Evolutionary conservation across 805 yeast genomes (phyloP), one percentile per base, ranked within the genome.

Genomic region (Metahyphopichia silvanorum): DNA sequence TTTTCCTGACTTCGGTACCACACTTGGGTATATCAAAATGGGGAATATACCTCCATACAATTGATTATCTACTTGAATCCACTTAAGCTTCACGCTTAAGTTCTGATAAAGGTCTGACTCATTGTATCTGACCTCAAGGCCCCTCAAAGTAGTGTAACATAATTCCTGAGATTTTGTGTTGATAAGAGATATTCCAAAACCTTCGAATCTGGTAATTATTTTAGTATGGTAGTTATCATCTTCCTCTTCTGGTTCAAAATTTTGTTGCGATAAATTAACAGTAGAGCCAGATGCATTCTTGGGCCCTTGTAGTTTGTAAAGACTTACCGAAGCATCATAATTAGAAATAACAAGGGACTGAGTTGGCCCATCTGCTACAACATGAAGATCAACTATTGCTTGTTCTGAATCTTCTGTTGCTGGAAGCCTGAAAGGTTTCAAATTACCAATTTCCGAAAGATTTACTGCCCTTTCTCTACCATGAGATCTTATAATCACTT

Each of bases 1-100:
- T 42, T 76, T 76, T 4, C 82, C 77, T 0, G 86, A 80, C 48
- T 86, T 85, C 2, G 96, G 95, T 29, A 93, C 76, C 7, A 86
- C 88, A 2, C 88, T 82, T 4, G 99, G 99, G 53, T 86, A 94
- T 7, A 93, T 43, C 9, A 93, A 67, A 34, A 89, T 91, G 2
- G 97, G 97, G 60, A 74, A 93, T 1, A 82, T 74, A 9, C 95
- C 85, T 3, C 96, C 95, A 48, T 79, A 86, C 29, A 91, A 60
- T 53, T 88, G 96, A 49, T 93, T 91, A 55, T 93, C 98, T 29
- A 91, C 70, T 57, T 93, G 99, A 20, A 93, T 65, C 98, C 98
- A 94, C 51, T 91, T 89, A 47, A 89, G 58, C 51, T 87, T 88
- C 61, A 81, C 63, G 41, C 89, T 78, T 27, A 86, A 47, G 12